phyloP scores from a whole-genome alignment of 2,329 filamentous ascomycete genomes.

The Ophiostoma pallidulum region DNA sequence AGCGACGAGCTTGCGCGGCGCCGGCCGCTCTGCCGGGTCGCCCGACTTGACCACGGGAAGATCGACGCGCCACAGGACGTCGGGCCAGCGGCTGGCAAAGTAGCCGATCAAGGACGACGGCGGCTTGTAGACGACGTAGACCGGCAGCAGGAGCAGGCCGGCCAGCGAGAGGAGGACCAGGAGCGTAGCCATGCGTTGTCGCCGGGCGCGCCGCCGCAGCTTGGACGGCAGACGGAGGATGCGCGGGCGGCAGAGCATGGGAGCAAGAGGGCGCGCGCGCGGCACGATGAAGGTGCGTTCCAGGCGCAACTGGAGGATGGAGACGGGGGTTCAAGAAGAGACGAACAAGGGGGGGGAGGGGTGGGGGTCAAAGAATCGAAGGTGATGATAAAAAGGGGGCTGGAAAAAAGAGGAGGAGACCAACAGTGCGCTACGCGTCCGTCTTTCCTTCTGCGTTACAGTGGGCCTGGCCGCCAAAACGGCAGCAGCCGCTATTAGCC shows the following conservation, averaged over 20 bases:
- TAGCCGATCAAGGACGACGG: conserved; percentile 61
- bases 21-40: conserved; percentile 1
- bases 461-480: too few relatives aligned
- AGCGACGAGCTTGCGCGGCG: conserved; percentile 53
- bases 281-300: too few relatives aligned
- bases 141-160: conserved; percentile 29
- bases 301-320: too few relatives aligned
- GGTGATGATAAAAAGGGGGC: background rate
- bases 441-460: too few relatives aligned
- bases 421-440: too few relatives aligned
- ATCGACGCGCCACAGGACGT: conserved; percentile 65
- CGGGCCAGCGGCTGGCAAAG: conserved; percentile 62
- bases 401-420: too few relatives aligned
- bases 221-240: conserved; percentile 47
- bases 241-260: conserved; percentile 26
- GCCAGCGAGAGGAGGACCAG: conserved; percentile 31
- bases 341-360: background rate
- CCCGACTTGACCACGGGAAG: conserved; percentile 18
- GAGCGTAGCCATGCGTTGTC: conserved; percentile 49
- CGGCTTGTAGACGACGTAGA: conserved; percentile 75
- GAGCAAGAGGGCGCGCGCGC: background rate
- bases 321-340: too few relatives aligned
- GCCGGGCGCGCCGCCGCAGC: conserved; percentile 47
- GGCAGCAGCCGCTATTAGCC: too few relatives aligned
- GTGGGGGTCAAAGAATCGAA: background rate